Percentiles rank a stretch among this genome's conserved stretches.
These are phyloP conservation scores for Paxillus involutus DNA, from an alignment of 768 basidiomycete species.

Conservation along the genomic window DNA sequence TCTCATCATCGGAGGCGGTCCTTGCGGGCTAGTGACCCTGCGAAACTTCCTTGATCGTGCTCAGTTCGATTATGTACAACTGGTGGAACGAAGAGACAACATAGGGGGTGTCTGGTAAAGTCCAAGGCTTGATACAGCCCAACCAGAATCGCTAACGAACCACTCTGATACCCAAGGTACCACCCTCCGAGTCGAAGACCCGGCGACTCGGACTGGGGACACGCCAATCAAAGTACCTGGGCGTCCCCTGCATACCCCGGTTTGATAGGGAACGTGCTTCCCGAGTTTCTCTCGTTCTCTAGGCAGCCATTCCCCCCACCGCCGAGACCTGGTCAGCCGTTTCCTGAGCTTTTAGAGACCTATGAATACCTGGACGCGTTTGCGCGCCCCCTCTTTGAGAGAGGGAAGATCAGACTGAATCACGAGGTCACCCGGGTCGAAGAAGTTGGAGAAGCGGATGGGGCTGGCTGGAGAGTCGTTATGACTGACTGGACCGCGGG, in stretches of 20 bases:
- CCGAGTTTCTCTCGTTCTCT: slow-evolving; percentile 37
- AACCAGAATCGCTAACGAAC: neutral
- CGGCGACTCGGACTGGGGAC: neutral
- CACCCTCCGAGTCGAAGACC: neutral
- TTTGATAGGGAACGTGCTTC: slow-evolving; percentile 51
- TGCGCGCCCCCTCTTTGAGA: slow-evolving; percentile 20
- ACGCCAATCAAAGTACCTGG: slow-evolving; percentile 30
- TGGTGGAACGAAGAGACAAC: slow-evolving; percentile 45
- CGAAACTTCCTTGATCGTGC: slow-evolving; percentile 47
- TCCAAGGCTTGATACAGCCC: neutral
- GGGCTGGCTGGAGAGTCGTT: slow-evolving; percentile 40
- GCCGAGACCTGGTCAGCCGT: slow-evolving; percentile 23
- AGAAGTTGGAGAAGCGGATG: slow-evolving; percentile 28
- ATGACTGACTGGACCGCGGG: slow-evolving; percentile 36
- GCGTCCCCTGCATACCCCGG: slow-evolving; percentile 47
- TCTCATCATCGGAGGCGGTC: slow-evolving; percentile 48
- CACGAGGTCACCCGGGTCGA: slow-evolving; percentile 40
- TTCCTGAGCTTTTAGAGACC: slow-evolving; percentile 29
- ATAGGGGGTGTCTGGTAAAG: slow-evolving; percentile 53
- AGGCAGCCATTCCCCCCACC: slow-evolving; percentile 28
- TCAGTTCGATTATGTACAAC: slow-evolving; percentile 41
- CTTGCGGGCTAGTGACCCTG: slow-evolving; percentile 47
- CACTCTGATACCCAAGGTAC: slow-evolving; percentile 8
- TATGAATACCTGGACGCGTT: slow-evolving; percentile 27
- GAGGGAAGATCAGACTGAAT: slow-evolving; percentile 38